A percentile compares a stretch with the other conserved stretches of the same genome.
phyloP scores from a whole-genome alignment of 2,329 filamentous ascomycete genomes.

The Stemphylium beticola region DNA sequence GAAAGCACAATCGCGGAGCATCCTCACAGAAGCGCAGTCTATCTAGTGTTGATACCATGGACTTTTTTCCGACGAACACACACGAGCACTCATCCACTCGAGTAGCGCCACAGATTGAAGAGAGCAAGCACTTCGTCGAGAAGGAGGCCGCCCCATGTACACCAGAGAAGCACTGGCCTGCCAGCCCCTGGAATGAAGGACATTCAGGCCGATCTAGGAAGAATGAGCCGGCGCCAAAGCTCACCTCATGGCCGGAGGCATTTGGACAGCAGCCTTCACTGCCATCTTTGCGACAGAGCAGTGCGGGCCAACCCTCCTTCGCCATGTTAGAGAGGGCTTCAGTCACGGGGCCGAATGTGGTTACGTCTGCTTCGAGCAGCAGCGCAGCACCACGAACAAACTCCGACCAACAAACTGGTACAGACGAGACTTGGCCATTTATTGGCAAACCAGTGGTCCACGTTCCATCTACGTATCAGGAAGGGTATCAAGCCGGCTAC shows the following conservation, averaged over 20 bases:
- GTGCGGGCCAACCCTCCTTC: constrained; percentile 7
- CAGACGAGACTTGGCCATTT: constrained; percentile 33
- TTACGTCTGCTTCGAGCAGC: constrained; percentile 20
- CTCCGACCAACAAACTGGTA: constrained; percentile 24
- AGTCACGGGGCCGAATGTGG: constrained; percentile 2
- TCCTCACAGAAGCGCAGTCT: constrained; percentile 45
- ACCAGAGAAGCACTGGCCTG: constrained; percentile 46
- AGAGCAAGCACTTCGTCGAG: constrained; percentile 21
- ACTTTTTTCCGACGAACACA: constrained; percentile 51
- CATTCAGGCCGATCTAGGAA: constrained; percentile 27
- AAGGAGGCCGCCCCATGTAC: constrained; percentile 34
- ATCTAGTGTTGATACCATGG: constrained; percentile 49
- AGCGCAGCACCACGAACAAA: constrained; percentile 16
- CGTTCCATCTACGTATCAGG: constrained; percentile 44
- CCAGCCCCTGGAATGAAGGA: constrained; percentile 45
- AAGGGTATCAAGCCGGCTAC: constrained; percentile 48
- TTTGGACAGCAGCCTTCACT: constrained; percentile 34
- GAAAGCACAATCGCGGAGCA: constrained; percentile 22
- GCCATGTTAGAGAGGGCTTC: constrained; percentile 14
- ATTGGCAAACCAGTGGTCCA: constrained; percentile 27
- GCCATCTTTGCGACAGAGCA: constrained; percentile 24
- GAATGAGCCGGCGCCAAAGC: constrained; percentile 31
- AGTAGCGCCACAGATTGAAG: constrained; percentile 30
- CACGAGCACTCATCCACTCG: constrained; percentile 50
- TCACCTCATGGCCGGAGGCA: constrained; percentile 41